Evolutionary conservation across 2,329 filamentous ascomycete species (phyloP), one percentile per base, ranked within the genome.

Genomic region (Aspergillus fischeri): DNA sequence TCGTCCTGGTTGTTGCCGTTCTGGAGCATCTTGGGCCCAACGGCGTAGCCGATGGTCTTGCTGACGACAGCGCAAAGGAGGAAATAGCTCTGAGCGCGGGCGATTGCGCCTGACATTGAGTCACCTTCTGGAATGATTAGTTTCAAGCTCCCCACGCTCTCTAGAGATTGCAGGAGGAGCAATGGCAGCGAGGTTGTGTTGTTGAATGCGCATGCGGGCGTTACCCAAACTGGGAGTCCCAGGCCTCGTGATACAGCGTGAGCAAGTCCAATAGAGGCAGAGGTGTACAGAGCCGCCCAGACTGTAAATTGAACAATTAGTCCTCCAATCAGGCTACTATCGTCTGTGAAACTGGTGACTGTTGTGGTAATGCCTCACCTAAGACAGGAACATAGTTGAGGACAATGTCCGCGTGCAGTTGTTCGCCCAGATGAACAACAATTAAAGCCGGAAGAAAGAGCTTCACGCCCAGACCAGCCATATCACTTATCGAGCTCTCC

Each of bases 41-140:
- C 73, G 0, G 83, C 83, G 67, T 88, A 89, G 0, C 85, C 88
- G 57, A 88, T 71, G 53, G 81, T 83, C 64, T 85, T 87, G 45
- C 80, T 81, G 9, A 88, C 77, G 54, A 86, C 87, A 3, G 85
- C 81, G 61, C 85, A 87, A 57, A 89, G 81, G 3, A 89, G 72
- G 65, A 89, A 87, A 68, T 87, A 89, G 14, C 82, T 83, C 66
- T 87, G 84, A 6, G 85, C 85, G 9, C 86, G 77, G 53, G 82
- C 78, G 11, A 88, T 74, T 0, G 83, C 83, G 3, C 75, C 73
- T 1, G 71, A 63, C 2, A 73, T 69, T 1, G 75, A 68, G 61
- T 81, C 75, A 69, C 78, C 64, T 63, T 79, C 62, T 58, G 71
- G 60, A 58, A 79, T 68, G 20, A 87, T 74, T 2, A 76, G 68